Conservation (phyloP, 2,329 filamentous ascomycete species). For the Blastomyces percursus region DNA sequence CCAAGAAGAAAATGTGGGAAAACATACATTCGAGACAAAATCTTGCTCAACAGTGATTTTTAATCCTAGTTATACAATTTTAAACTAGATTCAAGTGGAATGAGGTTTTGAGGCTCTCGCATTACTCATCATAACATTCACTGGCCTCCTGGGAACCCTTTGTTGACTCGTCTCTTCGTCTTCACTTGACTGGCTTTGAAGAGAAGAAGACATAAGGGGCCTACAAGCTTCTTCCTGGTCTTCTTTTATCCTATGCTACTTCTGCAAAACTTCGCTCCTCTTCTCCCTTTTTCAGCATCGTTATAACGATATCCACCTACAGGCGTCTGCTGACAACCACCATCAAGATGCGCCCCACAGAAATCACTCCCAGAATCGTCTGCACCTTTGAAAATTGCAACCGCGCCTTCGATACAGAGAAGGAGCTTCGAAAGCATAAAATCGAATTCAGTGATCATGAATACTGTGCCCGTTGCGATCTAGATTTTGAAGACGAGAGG, state of each 20-base stretch:
- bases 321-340: background rate
- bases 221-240: background rate
- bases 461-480: slow-evolving; percentile 33
- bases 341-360: background rate
- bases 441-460: slow-evolving; percentile 28
- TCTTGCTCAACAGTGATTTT: background rate
- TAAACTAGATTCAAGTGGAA: background rate
- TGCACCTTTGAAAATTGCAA: slow-evolving; percentile 41
- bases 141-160: background rate
- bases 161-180: background rate
- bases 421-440: slow-evolving; percentile 44
- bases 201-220: background rate
- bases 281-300: background rate
- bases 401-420: slow-evolving; percentile 34
- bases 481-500: slow-evolving; percentile 38
- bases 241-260: background rate
- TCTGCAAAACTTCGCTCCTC: background rate
- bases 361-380: slow-evolving; percentile 20
- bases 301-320: background rate
- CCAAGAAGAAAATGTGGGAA: background rate
- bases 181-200: background rate
- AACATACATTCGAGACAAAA: background rate
- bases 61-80: background rate
- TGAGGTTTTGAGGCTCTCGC: background rate
- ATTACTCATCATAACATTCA: background rate